Conservation (phyloP, 495 filamentous ascomycete species). For the Sabuloglossum arenarium region DNA sequence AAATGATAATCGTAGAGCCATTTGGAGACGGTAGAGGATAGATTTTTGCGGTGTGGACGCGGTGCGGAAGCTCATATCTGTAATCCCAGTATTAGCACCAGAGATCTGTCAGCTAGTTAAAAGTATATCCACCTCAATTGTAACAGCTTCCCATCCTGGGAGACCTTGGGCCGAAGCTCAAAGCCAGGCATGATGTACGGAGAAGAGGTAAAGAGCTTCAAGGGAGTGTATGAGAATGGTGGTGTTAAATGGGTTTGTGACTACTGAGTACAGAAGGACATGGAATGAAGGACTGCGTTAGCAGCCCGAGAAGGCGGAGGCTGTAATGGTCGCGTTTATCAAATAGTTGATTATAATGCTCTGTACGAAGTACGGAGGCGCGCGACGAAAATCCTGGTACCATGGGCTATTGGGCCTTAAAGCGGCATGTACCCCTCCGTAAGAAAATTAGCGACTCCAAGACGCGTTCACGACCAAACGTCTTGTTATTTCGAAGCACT, state of each 20-base stretch:
- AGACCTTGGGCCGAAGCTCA: background rate
- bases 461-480: background rate
- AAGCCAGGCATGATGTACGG: background rate
- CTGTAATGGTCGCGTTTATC: background rate
- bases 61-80: slow-evolving; percentile 59
- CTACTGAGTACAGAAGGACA: background rate
- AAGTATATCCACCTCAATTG: background rate
- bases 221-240: background rate
- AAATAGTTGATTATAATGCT: background rate
- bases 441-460: background rate
- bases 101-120: background rate
- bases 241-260: background rate
- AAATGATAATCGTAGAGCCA: slow-evolving; percentile 64
- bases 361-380: too few species aligned
- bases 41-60: slow-evolving; percentile 46
- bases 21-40: slow-evolving; percentile 65
- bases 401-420: too few species aligned
- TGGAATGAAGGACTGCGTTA: background rate
- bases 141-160: background rate
- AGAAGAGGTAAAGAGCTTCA: background rate
- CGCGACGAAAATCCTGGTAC: too few species aligned
- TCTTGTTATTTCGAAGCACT: background rate
- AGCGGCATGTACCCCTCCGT: too few species aligned
- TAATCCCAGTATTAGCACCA: background rate
- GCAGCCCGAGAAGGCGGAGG: background rate